phyloP scores from a whole-genome alignment of 2,329 filamentous ascomycete species.

The Alternaria arborescens region DNA sequence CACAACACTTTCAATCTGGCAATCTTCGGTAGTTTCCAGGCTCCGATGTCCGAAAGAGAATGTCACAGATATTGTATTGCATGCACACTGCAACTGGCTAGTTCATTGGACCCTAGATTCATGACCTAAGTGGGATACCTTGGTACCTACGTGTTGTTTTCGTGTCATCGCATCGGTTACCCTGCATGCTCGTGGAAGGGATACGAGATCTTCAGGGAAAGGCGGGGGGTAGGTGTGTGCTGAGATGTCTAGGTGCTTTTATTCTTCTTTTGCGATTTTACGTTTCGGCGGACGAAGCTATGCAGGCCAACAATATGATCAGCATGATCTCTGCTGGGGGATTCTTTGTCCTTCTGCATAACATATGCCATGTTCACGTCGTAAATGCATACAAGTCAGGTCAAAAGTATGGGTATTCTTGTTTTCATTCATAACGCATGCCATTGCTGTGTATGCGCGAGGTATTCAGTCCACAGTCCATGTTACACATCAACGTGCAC shows the following conservation, averaged over 20 bases:
- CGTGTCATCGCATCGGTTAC: neutral
- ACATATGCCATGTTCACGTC: neutral
- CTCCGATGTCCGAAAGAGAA: neutral
- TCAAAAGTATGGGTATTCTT: neutral
- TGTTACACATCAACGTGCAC: slow-evolving; percentile 23
- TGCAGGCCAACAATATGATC: neutral
- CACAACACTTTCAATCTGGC: neutral
- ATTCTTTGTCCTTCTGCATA: neutral
- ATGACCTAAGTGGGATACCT: neutral
- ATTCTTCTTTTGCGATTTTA: neutral
- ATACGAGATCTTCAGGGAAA: neutral
- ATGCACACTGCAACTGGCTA: neutral
- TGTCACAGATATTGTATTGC: neutral
- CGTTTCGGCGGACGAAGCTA: neutral
- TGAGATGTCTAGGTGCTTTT: neutral
- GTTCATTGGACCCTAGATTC: neutral
- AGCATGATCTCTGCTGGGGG: neutral
- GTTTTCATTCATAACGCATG: slow-evolving; percentile 16
- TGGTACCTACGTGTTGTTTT: neutral
- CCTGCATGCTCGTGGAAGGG: neutral
- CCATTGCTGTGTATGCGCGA: slow-evolving; percentile 25
- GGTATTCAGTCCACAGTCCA: slow-evolving; percentile 12
- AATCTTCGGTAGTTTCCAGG: neutral
- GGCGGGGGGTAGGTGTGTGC: neutral
- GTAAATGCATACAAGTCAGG: neutral